Base-by-base conservation (phyloP, 352 stramenopile genomes). In the Phytophthora vignae region DNA sequence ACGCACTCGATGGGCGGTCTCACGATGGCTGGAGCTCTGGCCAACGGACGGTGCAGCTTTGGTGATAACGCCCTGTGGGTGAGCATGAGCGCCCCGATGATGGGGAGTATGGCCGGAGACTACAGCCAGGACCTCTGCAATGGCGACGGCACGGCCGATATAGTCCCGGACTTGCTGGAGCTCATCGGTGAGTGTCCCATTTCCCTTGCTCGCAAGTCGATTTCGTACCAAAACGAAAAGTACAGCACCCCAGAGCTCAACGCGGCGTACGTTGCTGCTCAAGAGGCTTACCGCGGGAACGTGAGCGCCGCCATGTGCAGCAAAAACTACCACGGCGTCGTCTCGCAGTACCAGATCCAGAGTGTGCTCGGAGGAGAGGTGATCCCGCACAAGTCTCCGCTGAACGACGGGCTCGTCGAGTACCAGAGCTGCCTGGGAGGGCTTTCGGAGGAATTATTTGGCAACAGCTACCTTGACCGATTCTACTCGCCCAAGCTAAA, bases 401-500 rank as follows among this genome's bases (percentile, higher is more conserved):
- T 55, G 67, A 81, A 78, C 50, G 78, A 85, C 46, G 72, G 72
- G 7, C 57, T 77, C 7, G 73, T 90, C 1, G 80, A 86, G 55
- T 85, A 77, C 40, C 38, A 82, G 19, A 50, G 42, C 17, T 50
- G 42, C 17, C 15, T 50, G 15, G 42, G 42, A 15, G 69, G 64
- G 0, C 49, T 82, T 3, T 57, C 71, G 19, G 9, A 25, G 19
- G 65, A 40, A n/a, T 53, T 58, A 42, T 81, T 85, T 48, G 60
- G 53, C 17, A 74, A 12, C 33, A 71, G 50, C 40, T 75, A 77
- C 55, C 52, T 21, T 4, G 64, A 66, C 49, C n/a, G n/a, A 8
- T 71, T 63, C 63, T 82, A 82, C 71, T 44, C 69, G 15, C 60
- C 70, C 1, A 36, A 67, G 12, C 52, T 84, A 17, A 82, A 84